Evolutionary conservation across 495 filamentous ascomycete species (phyloP), one percentile per base, ranked within the genome.

Genomic region (Astrothelium macrocarpum): DNA sequence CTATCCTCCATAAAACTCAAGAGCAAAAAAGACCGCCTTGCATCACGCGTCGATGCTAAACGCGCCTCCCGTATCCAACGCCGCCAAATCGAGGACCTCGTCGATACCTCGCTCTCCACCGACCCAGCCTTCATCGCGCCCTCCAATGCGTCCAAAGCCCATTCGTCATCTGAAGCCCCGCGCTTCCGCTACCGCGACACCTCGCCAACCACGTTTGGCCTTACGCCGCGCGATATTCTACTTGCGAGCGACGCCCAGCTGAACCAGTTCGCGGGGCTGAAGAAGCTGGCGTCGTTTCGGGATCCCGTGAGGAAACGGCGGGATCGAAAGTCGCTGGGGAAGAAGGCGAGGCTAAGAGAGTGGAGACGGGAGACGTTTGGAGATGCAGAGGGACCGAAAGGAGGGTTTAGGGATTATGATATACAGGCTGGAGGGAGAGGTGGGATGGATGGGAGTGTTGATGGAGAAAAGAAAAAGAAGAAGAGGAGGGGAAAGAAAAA

Each of bases 311-410:
- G 92, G 82, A 97, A 97, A 79, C 78, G 77, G 64, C 87, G 86
- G 68, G 94, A 98, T 71, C 85, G 86, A 77, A 95, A 93, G 78
- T 82, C 81, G 67, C 79, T 96, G 34, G 88, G 89, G 64, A 97
- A 97, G 83, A 97, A 97, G 76, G 90, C 89, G 29, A 82, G 91
- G 32, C 76, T 97, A 60, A 79, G 89, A 71, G 81, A 97, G 75
- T 97, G 94, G 94, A 84, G 94, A 63, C 86, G 87, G 76, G 94
- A 97, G 62, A 89, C 87, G 1, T 98, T 97, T 79, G 94, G 94
- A 2, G 79, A 82, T 67, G 86, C 84, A 71, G 76, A 89, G 7
- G 88, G 82, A 0, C 82, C 87, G 26, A 66, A 62, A 61, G 70
- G 64, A 31, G 68, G 70, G 43, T 69, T 71, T 65, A 66, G 65